phyloP scores from a whole-genome alignment of 805 yeast genomes.

The Martiniozyma abietophila region DNA sequence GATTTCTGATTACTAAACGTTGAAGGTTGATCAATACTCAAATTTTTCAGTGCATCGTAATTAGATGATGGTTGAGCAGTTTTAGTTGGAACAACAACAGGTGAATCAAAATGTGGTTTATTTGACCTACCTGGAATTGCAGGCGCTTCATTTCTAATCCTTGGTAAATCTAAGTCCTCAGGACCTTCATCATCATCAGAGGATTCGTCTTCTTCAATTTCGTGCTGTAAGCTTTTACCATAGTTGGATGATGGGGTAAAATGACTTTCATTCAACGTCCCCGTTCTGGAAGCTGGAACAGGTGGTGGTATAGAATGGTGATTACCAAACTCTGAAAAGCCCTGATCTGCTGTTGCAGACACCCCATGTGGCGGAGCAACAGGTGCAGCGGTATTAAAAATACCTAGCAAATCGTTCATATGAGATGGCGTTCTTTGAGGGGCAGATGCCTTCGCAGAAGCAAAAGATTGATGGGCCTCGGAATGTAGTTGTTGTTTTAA shows the following conservation, averaged over 20 bases:
- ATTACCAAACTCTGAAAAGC: slow-evolving; percentile 6
- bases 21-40: slow-evolving; percentile 5
- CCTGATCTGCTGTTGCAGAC: background rate
- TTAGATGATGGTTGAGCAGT: slow-evolving; percentile 23
- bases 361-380: slow-evolving; percentile 19
- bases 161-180: slow-evolving; percentile 23
- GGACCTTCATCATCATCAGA: slow-evolving; percentile 31
- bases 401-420: slow-evolving; percentile 57
- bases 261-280: slow-evolving; percentile 22
- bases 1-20: slow-evolving; percentile 15
- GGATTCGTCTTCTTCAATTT: slow-evolving; percentile 24
- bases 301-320: slow-evolving; percentile 4
- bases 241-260: slow-evolving; percentile 81
- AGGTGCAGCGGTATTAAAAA: slow-evolving; percentile 36
- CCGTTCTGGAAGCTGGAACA: slow-evolving; percentile 7
- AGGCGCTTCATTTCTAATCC: slow-evolving; percentile 21
- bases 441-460: slow-evolving; percentile 13
- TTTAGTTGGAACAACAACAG: slow-evolving; percentile 9
- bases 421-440: slow-evolving; percentile 27
- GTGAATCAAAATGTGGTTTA: slow-evolving; percentile 25
- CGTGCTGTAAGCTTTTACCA: slow-evolving; percentile 59
- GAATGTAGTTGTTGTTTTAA: slow-evolving; percentile 6
- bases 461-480: slow-evolving; percentile 11
- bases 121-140: slow-evolving; percentile 28
- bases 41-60: slow-evolving; percentile 37